Percentiles rank a stretch among this genome's conserved stretches.
Evolutionary conservation across 1,284 basidiomycete species (phyloP).

Genomic region (Papiliotrema nemorosa): DNA sequence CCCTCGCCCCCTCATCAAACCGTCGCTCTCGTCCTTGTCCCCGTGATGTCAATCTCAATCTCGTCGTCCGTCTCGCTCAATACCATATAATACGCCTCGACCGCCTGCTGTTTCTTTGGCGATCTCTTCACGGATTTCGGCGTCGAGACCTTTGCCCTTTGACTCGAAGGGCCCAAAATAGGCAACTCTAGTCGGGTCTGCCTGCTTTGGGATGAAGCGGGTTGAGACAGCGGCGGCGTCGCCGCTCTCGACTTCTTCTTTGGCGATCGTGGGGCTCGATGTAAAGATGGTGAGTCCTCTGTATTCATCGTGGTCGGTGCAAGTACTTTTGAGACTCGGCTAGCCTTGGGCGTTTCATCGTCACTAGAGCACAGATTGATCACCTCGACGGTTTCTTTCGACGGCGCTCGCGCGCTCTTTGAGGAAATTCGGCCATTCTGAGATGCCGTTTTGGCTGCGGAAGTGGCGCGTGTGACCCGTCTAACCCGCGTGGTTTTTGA

Average conservation of each 20-base stretch:
- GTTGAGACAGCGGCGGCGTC: background rate
- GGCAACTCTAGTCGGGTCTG: background rate
- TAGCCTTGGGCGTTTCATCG: conserved; percentile 4
- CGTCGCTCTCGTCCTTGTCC: background rate
- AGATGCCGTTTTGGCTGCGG: too few species aligned
- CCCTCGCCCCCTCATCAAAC: too few species aligned
- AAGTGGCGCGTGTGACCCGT: too few species aligned
- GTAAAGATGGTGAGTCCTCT: too few species aligned
- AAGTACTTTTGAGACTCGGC: background rate
- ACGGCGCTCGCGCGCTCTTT: background rate
- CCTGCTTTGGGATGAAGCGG: too few species aligned
- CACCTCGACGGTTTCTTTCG: conserved; percentile 1
- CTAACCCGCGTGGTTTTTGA: too few species aligned
- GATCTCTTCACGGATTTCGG: background rate
- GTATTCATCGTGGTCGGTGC: background rate
- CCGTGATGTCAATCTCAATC: background rate
- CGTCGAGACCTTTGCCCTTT: background rate
- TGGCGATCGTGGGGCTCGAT: background rate
- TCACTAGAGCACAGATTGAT: conserved; percentile 18
- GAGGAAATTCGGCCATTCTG: too few species aligned
- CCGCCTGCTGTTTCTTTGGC: background rate
- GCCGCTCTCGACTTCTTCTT: conserved; percentile 2
- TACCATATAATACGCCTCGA: conserved; percentile 4
- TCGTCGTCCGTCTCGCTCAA: conserved; percentile 15
- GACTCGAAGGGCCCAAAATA: background rate